These are phyloP conservation scores for Sesbania bispinosa DNA, from an alignment of 306 rosid species.

Conservation along the genomic window DNA sequence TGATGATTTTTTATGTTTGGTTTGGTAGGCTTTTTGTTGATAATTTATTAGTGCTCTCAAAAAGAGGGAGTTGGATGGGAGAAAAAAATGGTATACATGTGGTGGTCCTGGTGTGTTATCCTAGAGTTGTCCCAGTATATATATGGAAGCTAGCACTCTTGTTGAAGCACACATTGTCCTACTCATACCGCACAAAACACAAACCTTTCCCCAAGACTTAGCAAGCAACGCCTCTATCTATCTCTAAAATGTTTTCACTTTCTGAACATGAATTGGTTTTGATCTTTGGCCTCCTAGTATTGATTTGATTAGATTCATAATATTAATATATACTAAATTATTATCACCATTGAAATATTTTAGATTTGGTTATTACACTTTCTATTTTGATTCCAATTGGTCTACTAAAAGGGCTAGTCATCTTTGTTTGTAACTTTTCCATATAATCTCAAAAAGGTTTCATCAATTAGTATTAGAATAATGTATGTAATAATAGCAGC, in stretches of 20 bases:
- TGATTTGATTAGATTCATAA: not conserved
- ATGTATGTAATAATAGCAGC: not conserved
- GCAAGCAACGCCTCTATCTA: not conserved
- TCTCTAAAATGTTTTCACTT: slow-evolving; percentile 33
- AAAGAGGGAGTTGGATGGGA: not conserved
- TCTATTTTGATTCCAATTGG: not conserved
- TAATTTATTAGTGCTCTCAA: slow-evolving; percentile 23
- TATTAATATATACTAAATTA: not conserved
- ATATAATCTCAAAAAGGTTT: not conserved
- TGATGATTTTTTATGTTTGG: slow-evolving; percentile 9
- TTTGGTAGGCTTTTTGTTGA: slow-evolving; percentile 23
- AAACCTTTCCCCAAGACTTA: not conserved
- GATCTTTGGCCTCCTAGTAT: slow-evolving; percentile 59
- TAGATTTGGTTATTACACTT: not conserved
- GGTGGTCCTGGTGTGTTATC: not conserved
- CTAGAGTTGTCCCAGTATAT: slow-evolving; percentile 14
- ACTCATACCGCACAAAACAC: slow-evolving; percentile 4
- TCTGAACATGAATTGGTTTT: slow-evolving; percentile 42
- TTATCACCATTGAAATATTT: not conserved
- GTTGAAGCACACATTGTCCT: slow-evolving; percentile 24
- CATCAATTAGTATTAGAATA: not conserved
- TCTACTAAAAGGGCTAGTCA: not conserved
- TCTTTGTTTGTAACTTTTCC: slow-evolving; percentile 7
- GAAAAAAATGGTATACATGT: not conserved
- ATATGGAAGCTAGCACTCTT: slow-evolving; percentile 13